These are phyloP conservation scores for Pulicaria dysenterica DNA, from an alignment of 129 eudicot genomes.

Conservation along the genomic window DNA sequence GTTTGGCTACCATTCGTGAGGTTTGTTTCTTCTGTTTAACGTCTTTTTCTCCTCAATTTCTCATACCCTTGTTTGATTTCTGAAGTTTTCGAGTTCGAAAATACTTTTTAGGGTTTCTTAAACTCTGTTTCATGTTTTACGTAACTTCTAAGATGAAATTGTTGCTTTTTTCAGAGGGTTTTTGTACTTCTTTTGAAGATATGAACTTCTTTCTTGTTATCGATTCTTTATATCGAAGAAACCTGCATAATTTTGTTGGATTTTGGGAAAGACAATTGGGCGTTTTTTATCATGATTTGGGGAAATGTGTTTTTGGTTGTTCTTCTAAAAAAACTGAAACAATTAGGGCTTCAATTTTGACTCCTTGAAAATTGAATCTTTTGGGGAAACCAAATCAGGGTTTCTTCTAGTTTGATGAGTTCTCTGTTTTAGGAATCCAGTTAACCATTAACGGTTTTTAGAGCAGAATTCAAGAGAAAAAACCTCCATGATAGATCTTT, in stretches of 20 bases:
- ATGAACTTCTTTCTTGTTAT: too few species aligned
- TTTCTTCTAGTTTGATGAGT: neutral
- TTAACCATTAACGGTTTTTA: neutral
- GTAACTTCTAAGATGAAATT: too few species aligned
- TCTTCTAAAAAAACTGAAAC: conserved; percentile 7
- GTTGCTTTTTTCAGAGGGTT: neutral
- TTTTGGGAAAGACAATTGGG: conserved; percentile 35
- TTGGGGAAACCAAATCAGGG: conserved; percentile 18
- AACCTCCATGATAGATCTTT: conserved; percentile 25
- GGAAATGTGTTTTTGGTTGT: conserved; percentile 25
- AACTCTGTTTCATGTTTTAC: too few species aligned
- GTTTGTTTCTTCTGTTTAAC: conserved; percentile 36
- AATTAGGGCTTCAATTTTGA: conserved; percentile 30
- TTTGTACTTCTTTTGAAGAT: neutral
- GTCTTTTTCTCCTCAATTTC: neutral
- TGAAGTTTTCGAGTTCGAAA: conserved; percentile 1
- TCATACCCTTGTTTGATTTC: conserved; percentile 20
- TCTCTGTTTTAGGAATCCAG: neutral
- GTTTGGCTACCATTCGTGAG: conserved; percentile 90
- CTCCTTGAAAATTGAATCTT: conserved; percentile 13
- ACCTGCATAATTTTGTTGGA: neutral
- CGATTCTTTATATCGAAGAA: too few species aligned
- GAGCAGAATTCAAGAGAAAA: conserved; percentile 7
- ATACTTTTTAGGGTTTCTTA: conserved; percentile 10
- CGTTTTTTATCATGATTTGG: conserved; percentile 19